Percentiles rank a stretch among this genome's conserved stretches.
These are phyloP conservation scores for Alternaria incomplexa DNA, from an alignment of 2,329 filamentous ascomycete genomes.

Conservation along the genomic window DNA sequence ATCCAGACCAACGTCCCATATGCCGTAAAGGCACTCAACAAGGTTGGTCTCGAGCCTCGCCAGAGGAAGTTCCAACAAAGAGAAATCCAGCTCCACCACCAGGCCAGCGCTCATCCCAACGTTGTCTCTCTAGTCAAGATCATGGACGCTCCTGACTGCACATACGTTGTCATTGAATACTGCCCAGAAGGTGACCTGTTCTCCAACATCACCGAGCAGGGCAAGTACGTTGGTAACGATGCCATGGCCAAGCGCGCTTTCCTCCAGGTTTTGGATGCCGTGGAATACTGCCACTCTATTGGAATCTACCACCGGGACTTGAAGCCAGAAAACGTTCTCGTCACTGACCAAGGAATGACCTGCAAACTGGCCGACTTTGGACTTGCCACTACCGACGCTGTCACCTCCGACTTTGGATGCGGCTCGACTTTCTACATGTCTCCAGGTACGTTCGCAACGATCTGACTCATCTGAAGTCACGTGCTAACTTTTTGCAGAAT, in stretches of 20 bases:
- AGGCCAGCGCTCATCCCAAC: slow-evolving; percentile 87
- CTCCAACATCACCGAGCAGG: slow-evolving; percentile 94
- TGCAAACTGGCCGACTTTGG: slow-evolving; percentile 98
- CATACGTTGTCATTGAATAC: slow-evolving; percentile 95
- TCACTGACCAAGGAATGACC: slow-evolving; percentile 84
- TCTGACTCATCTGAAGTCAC: slow-evolving; percentile 7
- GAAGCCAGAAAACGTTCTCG: slow-evolving; percentile 97
- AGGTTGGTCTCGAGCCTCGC: slow-evolving; percentile 84
- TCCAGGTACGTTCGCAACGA: slow-evolving; percentile 73
- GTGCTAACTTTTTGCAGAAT: slow-evolving; percentile 68
- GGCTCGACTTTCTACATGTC: slow-evolving; percentile 99
- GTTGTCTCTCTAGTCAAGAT: slow-evolving; percentile 95
- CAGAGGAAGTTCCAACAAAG: slow-evolving; percentile 90
- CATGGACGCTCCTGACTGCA: slow-evolving; percentile 88
- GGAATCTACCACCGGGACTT: slow-evolving; percentile 97
- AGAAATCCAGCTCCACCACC: slow-evolving; percentile 90
- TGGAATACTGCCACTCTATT: slow-evolving; percentile 89
- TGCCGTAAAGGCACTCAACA: slow-evolving; percentile 97
- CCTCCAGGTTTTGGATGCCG: slow-evolving; percentile 94
- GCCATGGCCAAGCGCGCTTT: slow-evolving; percentile 84
- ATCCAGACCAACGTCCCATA: slow-evolving; percentile 81
- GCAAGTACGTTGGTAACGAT: slow-evolving; percentile 93
- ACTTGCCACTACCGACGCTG: slow-evolving; percentile 81
- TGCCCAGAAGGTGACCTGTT: slow-evolving; percentile 97
- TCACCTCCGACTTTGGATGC: slow-evolving; percentile 94